Evolutionary conservation across 768 basidiomycete species (phyloP).

Genomic region (Russula brevipes): DNA sequence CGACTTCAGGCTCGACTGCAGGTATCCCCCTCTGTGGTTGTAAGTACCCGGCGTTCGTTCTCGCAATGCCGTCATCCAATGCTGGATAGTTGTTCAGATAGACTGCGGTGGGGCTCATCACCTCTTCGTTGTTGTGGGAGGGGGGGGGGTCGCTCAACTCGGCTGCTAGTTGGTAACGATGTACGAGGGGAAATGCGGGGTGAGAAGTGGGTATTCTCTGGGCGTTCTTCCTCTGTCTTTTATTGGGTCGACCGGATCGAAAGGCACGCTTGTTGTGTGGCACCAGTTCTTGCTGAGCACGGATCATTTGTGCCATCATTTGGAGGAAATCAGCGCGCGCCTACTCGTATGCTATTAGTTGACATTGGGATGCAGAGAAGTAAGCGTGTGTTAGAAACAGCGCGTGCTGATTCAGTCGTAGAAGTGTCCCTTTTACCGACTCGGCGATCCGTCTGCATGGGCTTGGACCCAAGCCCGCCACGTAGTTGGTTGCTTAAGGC

Average conservation of each 20-base stretch:
- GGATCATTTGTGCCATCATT: not conserved
- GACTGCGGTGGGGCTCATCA: not conserved
- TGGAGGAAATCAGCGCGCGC: not conserved
- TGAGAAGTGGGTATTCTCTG: not conserved
- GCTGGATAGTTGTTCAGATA: not conserved
- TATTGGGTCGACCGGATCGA: not conserved
- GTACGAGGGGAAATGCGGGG: not conserved
- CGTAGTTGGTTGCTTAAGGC: not conserved
- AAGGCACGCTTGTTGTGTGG: constrained; percentile 3
- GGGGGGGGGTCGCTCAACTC: not conserved
- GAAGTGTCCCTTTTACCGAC: not conserved
- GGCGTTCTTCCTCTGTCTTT: not conserved
- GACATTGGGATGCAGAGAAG: not conserved
- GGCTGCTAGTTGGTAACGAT: not conserved
- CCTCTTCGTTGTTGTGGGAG: not conserved
- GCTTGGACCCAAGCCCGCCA: not conserved
- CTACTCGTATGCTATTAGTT: not conserved
- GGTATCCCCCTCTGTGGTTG: not conserved
- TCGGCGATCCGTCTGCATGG: not conserved
- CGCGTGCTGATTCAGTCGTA: too few relatives aligned
- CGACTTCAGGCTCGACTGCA: not conserved
- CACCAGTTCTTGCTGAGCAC: not conserved
- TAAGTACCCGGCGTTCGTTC: not conserved
- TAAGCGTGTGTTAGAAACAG: too few relatives aligned
- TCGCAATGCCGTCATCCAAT: not conserved